Conservation (phyloP, 202 grass and related monocot species). For the Zoysia matrella region DNA sequence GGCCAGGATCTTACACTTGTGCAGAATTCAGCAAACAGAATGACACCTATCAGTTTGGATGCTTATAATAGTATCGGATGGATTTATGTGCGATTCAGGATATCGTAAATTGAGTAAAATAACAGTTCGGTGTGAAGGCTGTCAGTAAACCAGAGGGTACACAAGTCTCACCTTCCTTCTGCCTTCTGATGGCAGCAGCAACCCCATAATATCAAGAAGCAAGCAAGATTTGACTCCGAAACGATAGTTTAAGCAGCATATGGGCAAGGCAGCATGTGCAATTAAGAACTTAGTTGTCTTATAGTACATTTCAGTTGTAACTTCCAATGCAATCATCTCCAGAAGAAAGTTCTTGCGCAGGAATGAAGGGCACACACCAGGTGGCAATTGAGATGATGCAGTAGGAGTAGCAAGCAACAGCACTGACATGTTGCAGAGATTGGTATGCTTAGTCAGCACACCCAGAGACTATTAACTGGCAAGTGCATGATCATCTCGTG, state of each 20-base stretch:
- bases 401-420: conserved; percentile 41
- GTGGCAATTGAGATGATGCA: conserved; percentile 51
- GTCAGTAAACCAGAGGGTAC: conserved; percentile 37
- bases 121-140: conserved; percentile 12
- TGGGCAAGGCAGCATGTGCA: not conserved
- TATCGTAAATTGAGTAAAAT: not conserved
- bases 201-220: conserved; percentile 36
- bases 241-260: conserved; percentile 32
- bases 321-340: conserved; percentile 60
- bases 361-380: conserved; percentile 37
- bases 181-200: conserved; percentile 17
- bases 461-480: conserved; percentile 49
- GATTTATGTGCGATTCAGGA: conserved; percentile 18
- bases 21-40: conserved; percentile 62
- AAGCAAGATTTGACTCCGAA: conserved; percentile 49
- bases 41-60: conserved; percentile 49
- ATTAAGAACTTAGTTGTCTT: conserved; percentile 45
- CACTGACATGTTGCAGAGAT: conserved; percentile 38
- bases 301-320: conserved; percentile 48
- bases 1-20: conserved; percentile 47
- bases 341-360: conserved; percentile 43
- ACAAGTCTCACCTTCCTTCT: no score
- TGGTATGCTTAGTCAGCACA: conserved; percentile 53
- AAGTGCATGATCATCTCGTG: conserved; percentile 48
- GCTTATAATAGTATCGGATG: conserved; percentile 41